phyloP scores from a whole-genome alignment of 768 basidiomycete species.

The Botryobasidium botryosum region DNA sequence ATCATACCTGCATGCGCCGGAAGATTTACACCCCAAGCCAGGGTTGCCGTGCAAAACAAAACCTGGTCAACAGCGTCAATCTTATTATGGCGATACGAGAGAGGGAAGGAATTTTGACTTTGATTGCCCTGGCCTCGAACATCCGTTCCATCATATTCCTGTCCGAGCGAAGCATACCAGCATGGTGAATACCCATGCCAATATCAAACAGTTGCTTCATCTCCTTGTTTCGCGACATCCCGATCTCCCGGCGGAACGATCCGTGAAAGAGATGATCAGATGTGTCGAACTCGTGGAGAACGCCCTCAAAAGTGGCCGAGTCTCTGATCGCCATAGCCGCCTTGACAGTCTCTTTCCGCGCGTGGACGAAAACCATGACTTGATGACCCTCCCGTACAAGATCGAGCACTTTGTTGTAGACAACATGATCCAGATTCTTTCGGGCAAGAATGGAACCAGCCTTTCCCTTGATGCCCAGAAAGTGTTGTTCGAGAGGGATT shows the following conservation, averaged over 20 bases:
- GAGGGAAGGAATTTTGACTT: constrained; percentile 37
- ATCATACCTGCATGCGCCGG: constrained; percentile 83
- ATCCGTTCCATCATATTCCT: constrained; percentile 89
- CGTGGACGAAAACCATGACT: constrained; percentile 99
- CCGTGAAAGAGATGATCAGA: constrained; percentile 62
- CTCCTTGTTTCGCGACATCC: constrained; percentile 79
- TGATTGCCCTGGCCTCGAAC: constrained; percentile 82
- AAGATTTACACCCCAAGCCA: constrained; percentile 98
- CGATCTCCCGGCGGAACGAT: constrained; percentile 62
- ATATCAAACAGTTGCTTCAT: constrained; percentile 86
- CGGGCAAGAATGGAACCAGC: constrained; percentile 51
- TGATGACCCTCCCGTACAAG: constrained; percentile 87
- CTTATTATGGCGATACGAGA: background rate
- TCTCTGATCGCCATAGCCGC: constrained; percentile 70
- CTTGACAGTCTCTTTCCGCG: constrained; percentile 95
- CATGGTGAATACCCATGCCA: constrained; percentile 97
- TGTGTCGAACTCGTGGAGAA: constrained; percentile 61
- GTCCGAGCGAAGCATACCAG: constrained; percentile 90
- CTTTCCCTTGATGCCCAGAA: constrained; percentile 86
- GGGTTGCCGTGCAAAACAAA: constrained; percentile 90
- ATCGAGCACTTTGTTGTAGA: constrained; percentile 79
- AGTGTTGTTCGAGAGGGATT: constrained; percentile 93
- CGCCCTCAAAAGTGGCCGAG: constrained; percentile 50
- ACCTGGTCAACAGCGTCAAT: constrained; percentile 36
- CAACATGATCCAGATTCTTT: constrained; percentile 73